These are phyloP conservation scores for Haemoproteus tartakovskyi DNA, from an alignment of 169 alveolate species.

Conservation along the genomic window DNA sequence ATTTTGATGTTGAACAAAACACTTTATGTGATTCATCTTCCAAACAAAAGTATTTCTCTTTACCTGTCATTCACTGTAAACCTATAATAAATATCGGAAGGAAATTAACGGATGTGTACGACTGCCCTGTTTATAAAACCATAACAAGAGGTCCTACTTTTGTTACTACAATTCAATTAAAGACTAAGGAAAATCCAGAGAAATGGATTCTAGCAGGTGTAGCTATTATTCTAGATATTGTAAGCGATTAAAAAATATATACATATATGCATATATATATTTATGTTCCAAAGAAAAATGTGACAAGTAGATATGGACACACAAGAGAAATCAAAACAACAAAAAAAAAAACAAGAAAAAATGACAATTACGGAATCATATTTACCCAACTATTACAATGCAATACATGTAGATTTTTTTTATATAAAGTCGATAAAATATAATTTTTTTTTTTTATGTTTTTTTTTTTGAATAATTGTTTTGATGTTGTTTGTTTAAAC, in stretches of 20 bases:
- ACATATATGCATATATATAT: too few relatives aligned
- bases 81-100: constrained; percentile 77
- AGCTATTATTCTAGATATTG: constrained; percentile 93
- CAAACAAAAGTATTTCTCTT: constrained; percentile 90
- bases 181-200: constrained; percentile 90
- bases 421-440: too few relatives aligned
- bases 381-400: too few relatives aligned
- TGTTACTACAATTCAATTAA: constrained; percentile 92
- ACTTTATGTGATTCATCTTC: constrained; percentile 91
- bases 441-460: too few relatives aligned
- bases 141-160: constrained; percentile 91
- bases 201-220: constrained; percentile 97
- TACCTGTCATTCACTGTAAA: constrained; percentile 95
- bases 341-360: too few relatives aligned
- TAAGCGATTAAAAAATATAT: constrained; percentile 84
- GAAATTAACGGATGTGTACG: constrained; percentile 88
- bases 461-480: too few relatives aligned
- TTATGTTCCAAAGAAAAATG: neutral
- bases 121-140: constrained; percentile 93
- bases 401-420: too few relatives aligned
- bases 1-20: constrained; percentile 88
- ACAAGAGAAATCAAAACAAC: too few relatives aligned
- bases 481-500: too few relatives aligned
- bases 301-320: neutral
- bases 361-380: too few relatives aligned